Percentiles rank a stretch among this genome's conserved stretches.
These are phyloP conservation scores for Apiospora marii DNA, from an alignment of 2,329 filamentous ascomycete species.

Conservation along the genomic window DNA sequence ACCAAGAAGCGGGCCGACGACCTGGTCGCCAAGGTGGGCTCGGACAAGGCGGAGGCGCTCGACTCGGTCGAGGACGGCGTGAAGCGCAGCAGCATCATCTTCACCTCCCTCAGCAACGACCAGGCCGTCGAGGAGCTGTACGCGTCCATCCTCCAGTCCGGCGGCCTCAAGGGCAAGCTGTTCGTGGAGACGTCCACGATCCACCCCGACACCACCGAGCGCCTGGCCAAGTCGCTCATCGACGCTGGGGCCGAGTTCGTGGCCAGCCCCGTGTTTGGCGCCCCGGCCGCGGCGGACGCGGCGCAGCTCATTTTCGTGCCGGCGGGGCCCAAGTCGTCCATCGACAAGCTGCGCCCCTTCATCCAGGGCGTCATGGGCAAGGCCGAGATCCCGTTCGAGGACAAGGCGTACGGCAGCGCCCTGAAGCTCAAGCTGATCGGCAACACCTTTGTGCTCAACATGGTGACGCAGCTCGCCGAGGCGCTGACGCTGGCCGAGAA, in stretches of 20 bases:
- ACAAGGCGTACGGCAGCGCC: conserved; percentile 56
- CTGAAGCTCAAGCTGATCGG: conserved; percentile 82
- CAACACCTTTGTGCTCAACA: conserved; percentile 86
- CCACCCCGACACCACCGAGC: conserved; percentile 80
- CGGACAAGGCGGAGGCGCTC: conserved; percentile 69
- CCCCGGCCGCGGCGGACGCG: conserved; percentile 67
- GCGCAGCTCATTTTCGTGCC: conserved; percentile 73
- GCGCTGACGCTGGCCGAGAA: conserved; percentile 83
- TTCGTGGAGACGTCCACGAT: conserved; percentile 90
- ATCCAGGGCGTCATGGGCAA: conserved; percentile 72
- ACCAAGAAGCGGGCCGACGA: conserved; percentile 71
- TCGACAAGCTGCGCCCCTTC: conserved; percentile 70
- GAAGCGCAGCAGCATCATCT: conserved; percentile 76
- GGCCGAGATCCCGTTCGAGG: conserved; percentile 57
- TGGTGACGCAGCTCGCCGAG: conserved; percentile 81
- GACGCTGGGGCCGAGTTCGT: conserved; percentile 75
- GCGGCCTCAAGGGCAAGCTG: conserved; percentile 72
- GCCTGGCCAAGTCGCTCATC: conserved; percentile 64
- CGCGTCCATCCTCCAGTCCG: conserved; percentile 57
- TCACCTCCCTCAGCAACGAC: conserved; percentile 84
- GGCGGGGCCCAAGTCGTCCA: conserved; percentile 63
- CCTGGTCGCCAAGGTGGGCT: conserved; percentile 66
- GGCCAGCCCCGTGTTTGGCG: conserved; percentile 72
- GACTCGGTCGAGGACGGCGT: conserved; percentile 72
- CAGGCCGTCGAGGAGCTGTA: conserved; percentile 72